These are phyloP conservation scores for Paraphoma chrysanthemicola DNA, from an alignment of 2,329 filamentous ascomycete genomes.

Conservation along the genomic window DNA sequence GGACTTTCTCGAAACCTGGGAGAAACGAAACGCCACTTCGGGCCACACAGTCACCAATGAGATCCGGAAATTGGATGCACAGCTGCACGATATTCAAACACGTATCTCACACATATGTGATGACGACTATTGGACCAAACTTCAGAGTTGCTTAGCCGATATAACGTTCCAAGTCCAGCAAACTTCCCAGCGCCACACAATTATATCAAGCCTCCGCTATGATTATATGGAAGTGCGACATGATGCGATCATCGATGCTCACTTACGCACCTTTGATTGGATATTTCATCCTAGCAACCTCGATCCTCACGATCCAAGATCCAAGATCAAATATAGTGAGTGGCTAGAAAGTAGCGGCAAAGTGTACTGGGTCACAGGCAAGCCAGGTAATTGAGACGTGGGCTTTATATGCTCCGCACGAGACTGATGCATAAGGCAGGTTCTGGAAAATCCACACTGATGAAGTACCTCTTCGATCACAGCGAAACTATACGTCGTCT, in stretches of 20 bases:
- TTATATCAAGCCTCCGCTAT: constrained; percentile 3
- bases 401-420: background rate
- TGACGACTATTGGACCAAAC: background rate
- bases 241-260: constrained; percentile 1
- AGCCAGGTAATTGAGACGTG: constrained; percentile 34
- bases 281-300: background rate
- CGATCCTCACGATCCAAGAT: background rate
- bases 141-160: background rate
- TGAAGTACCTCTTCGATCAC: constrained; percentile 35
- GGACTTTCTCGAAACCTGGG: background rate
- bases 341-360: constrained; percentile 7
- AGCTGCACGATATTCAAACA: background rate
- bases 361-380: constrained; percentile 50
- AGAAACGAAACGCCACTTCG: background rate
- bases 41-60: background rate
- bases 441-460: constrained; percentile 41
- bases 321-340: background rate
- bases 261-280: constrained; percentile 13
- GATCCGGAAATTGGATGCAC: background rate
- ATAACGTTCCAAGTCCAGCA: background rate
- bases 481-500: constrained; percentile 16
- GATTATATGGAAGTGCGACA: constrained; percentile 3
- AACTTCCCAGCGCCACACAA: background rate
- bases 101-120: background rate
- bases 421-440: constrained; percentile 12